These are phyloP conservation scores for Gentiana macrophylla DNA, from an alignment of 257 asterid species.

Conservation along the genomic window DNA sequence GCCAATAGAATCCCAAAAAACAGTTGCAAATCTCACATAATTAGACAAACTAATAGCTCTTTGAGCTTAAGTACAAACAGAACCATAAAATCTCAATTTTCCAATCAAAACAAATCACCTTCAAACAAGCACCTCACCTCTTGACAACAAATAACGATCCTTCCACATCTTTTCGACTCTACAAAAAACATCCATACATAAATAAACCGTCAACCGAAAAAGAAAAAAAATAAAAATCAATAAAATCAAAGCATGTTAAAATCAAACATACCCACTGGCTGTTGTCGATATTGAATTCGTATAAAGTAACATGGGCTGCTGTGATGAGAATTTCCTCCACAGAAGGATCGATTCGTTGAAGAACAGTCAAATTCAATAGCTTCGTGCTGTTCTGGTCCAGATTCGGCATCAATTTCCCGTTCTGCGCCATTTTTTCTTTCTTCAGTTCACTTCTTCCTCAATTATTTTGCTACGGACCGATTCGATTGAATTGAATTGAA, in stretches of 20 bases:
- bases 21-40: no score
- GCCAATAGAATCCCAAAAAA: no score
- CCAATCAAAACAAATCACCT: neutral
- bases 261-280: conserved; percentile 61
- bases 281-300: conserved; percentile 53
- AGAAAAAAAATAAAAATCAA: neutral
- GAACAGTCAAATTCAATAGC: conserved; percentile 61
- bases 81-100: conserved; percentile 11
- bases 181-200: neutral
- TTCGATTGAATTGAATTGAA: no score
- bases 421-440: conserved; percentile 10
- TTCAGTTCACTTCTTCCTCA: neutral
- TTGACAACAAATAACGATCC: conserved; percentile 88
- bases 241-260: neutral
- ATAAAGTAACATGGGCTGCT: conserved; percentile 66
- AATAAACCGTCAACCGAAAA: neutral
- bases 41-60: neutral
- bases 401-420: conserved; percentile 66
- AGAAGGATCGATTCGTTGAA: conserved; percentile 75
- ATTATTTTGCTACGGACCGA: no score
- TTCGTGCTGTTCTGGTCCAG: conserved; percentile 70
- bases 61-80: conserved; percentile 2
- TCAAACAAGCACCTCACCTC: conserved; percentile 34
- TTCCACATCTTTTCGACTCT: conserved; percentile 89
- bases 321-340: conserved; percentile 74